Evolutionary conservation across 257 asterid species (phyloP), one percentile per base, ranked within the genome.

Genomic region (Solanum ossicruentum): DNA sequence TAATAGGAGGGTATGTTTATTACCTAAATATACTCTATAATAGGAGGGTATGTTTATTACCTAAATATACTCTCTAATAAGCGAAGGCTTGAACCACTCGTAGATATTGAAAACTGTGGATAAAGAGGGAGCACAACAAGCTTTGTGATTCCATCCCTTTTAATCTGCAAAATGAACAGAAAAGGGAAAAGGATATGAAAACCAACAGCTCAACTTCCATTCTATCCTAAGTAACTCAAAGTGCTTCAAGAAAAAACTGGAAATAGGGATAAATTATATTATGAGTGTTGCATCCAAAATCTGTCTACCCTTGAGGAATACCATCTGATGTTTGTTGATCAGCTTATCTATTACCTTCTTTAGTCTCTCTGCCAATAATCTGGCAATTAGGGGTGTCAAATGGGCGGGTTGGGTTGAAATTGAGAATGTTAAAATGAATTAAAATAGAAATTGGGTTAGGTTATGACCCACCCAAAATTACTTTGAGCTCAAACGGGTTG

Each of bases 61-160:
- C 98, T 91, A 96, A 97, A 97, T 91, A 97, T 90, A 88, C 94
- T 89, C 90, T 97, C 99, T 91, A 95, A 91, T 43, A 97, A 92
- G 81, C 99, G 97, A 88, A 95, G 98, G 90, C 98, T 95, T 55
- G 99, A 97, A 86, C 99, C 99, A 87, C 99, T 97, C 20, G 99
- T 97, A 84, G 99, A 97, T 88, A 97, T 97, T 82, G 99, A 97
- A 86, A 97, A 97, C 84, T 97, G 99, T 61, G 99, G 99, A 91
- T 97, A 96, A 39, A 95, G 97, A 70, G 98, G 98, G 85, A 95
- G 98, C 90, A 97, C 99, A 60, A 97, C 99, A 57, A 97, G 99
- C 86, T 94, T 97, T 55, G 97, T 73, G 77, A 97, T 97, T 67
- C 92, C 94, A 88, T 97, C 98, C 72, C 88, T 89, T 90, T 97